Conservation (phyloP, 208 protist genomes). For the Acanthamoeba royreba region DNA sequence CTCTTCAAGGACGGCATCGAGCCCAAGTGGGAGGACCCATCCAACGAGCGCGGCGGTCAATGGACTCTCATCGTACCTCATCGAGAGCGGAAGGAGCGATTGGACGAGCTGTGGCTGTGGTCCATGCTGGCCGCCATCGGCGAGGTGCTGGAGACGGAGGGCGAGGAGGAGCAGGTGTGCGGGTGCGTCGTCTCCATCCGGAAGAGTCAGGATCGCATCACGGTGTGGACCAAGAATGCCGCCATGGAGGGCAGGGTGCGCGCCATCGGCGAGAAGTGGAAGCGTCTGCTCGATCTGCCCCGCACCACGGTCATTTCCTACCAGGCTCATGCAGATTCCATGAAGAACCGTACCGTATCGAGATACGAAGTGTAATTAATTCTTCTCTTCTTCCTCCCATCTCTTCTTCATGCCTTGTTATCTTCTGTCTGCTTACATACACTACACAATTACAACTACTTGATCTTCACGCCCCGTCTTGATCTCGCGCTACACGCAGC, state of each 20-base stretch:
- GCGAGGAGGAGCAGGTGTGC: conserved; percentile 63
- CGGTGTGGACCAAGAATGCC: conserved; percentile 68
- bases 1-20: conserved; percentile 93
- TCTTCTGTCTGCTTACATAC: no score
- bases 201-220: conserved; percentile 60
- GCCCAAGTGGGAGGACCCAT: conserved; percentile 93
- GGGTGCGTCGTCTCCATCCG: conserved; percentile 65
- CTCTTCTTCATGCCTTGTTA: no score
- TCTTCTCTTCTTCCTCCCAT: no score
- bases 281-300: neutral
- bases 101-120: conserved; percentile 51
- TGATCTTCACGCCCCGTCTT: no score
- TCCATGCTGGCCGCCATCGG: conserved; percentile 65
- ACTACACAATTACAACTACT: no score
- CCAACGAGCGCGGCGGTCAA: conserved; percentile 88
- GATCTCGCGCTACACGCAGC: no score
- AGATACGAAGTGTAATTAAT: neutral
- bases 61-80: conserved; percentile 55
- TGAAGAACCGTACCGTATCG: neutral
- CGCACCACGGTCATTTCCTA: neutral
- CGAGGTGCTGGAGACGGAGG: conserved; percentile 67
- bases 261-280: conserved; percentile 28
- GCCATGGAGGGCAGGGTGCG: conserved; percentile 33
- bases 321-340: conserved; percentile 25
- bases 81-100: neutral